These are phyloP conservation scores for Cercospora janseana DNA, from an alignment of 2,329 filamentous ascomycete genomes.

Conservation along the genomic window DNA sequence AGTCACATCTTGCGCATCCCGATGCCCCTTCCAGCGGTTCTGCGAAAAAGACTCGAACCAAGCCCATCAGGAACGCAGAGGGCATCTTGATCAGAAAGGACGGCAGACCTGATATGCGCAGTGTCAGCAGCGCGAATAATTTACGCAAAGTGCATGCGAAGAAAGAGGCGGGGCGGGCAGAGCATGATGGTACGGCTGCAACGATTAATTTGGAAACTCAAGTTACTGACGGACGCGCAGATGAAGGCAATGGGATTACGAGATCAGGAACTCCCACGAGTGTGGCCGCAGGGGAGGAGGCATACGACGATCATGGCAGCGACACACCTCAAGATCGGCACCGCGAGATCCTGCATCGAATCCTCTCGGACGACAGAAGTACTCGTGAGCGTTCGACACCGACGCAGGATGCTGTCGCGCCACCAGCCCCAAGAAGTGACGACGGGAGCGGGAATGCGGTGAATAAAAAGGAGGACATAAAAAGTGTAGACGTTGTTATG, in stretches of 20 bases:
- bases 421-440: slow-evolving; percentile 3
- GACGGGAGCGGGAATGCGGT: slow-evolving; percentile 12
- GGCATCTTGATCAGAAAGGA: slow-evolving; percentile 53
- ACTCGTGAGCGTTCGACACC: slow-evolving; percentile 29
- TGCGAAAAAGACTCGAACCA: slow-evolving; percentile 50
- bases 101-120: slow-evolving; percentile 52
- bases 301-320: slow-evolving; percentile 18
- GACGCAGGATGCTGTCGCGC: slow-evolving; percentile 16
- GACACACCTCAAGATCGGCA: slow-evolving; percentile 30
- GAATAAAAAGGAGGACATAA: slow-evolving; percentile 3
- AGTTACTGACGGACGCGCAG: slow-evolving; percentile 16
- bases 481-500: slow-evolving; percentile 20
- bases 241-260: slow-evolving; percentile 22
- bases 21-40: slow-evolving; percentile 23
- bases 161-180: slow-evolving; percentile 44
- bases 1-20: slow-evolving; percentile 15
- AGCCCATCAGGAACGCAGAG: slow-evolving; percentile 51
- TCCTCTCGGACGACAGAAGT: slow-evolving; percentile 27
- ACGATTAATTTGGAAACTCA: background rate
- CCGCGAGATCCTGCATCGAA: slow-evolving; percentile 34
- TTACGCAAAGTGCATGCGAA: slow-evolving; percentile 52
- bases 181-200: slow-evolving; percentile 21
- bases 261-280: slow-evolving; percentile 27
- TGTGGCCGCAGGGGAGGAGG: slow-evolving; percentile 22
- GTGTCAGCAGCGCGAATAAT: slow-evolving; percentile 53